Base-by-base conservation (phyloP, 306 rosid genomes). In the Pyrus communis region DNA sequence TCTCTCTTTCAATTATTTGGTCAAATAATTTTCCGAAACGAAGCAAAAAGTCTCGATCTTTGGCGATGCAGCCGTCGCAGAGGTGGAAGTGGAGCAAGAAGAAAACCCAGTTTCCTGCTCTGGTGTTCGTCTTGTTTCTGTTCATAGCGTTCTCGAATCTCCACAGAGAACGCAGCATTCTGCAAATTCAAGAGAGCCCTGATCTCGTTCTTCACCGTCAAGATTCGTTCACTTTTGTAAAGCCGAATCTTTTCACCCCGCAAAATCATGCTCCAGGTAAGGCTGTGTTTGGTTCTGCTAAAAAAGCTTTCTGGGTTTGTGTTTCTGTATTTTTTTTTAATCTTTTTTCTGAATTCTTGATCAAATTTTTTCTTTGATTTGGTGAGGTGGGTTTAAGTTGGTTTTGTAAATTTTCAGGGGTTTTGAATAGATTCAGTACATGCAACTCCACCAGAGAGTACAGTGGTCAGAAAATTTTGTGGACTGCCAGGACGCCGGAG, bases 371-470 rank as follows among this genome's bases (percentile, higher is more conserved):
- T 73, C 12, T 28, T 78, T 82, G 70, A 64, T 69, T 75, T 77
- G 7, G 64, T 62, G 69, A 77, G 22, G 59, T 82, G 81, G 81
- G 77, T 81, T 62, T 71, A 31, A 69, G 70, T 65, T 52, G 38
- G 59, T 83, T 81, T 59, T 28, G 66, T 79, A 80, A 71, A 49
- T 76, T 81, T 82, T 21, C 81, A 90, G 97, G 78, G 81, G 72
- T 86, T 84, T 84, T 95, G 88, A 97, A 92, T 82, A 91, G 97
- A 88, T 88, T 89, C 77, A 88, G 91, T 85, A 88, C 83, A 84
- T 95, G 99, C 84, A 92, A 92, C 85, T 88, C 97, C 64, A 92
- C 97, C 1, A 21, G 30, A 68, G 86, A 83, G 78, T 92, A 92
- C 67, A 95, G 96, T 80, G 97, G 93, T 67, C 78, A 90, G 82